Percentiles rank a stretch among this genome's conserved stretches.
Conservation (phyloP, 805 yeast species). For the Schwanniomyces polymorphus region DNA sequence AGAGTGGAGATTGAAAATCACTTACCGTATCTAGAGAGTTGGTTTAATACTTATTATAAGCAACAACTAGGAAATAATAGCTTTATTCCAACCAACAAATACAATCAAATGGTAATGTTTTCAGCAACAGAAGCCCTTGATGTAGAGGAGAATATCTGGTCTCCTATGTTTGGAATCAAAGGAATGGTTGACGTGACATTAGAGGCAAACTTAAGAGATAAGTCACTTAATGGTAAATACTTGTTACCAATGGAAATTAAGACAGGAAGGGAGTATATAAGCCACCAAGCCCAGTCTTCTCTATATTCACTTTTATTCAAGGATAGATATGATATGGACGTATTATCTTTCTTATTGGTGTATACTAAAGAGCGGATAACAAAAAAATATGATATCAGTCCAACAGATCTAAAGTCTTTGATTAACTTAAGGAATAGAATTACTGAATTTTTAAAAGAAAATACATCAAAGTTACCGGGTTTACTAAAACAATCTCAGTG, state of each 20-base stretch:
- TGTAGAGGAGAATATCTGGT: slow-evolving; percentile 89
- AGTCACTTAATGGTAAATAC: slow-evolving; percentile 33
- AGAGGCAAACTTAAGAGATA: slow-evolving; percentile 47
- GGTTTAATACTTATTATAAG: slow-evolving; percentile 50
- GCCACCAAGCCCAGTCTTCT: slow-evolving; percentile 85
- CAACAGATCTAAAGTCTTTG: slow-evolving; percentile 62
- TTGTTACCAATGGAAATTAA: slow-evolving; percentile 87
- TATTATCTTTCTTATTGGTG: slow-evolving; percentile 64
- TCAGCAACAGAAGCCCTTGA: slow-evolving; percentile 69
- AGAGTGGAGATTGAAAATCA: slow-evolving; percentile 46
- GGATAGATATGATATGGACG: slow-evolving; percentile 75
- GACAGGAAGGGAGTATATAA: slow-evolving; percentile 67
- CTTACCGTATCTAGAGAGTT: slow-evolving; percentile 49
- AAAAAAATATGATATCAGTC: slow-evolving; percentile 51
- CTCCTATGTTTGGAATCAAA: slow-evolving; percentile 84
- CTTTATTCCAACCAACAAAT: slow-evolving; percentile 23
- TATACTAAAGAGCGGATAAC: slow-evolving; percentile 67
- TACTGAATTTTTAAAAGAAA: slow-evolving; percentile 57
- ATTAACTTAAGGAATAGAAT: slow-evolving; percentile 72
- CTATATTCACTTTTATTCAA: slow-evolving; percentile 75
- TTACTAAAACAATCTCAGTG: slow-evolving; percentile 53
- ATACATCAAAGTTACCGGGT: slow-evolving; percentile 52
- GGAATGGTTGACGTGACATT: slow-evolving; percentile 91
- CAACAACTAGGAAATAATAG: slow-evolving; percentile 9
- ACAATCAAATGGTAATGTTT: slow-evolving; percentile 38